Base-by-base conservation (phyloP, 2,329 filamentous ascomycete species). In the Fusarium lateritium region DNA sequence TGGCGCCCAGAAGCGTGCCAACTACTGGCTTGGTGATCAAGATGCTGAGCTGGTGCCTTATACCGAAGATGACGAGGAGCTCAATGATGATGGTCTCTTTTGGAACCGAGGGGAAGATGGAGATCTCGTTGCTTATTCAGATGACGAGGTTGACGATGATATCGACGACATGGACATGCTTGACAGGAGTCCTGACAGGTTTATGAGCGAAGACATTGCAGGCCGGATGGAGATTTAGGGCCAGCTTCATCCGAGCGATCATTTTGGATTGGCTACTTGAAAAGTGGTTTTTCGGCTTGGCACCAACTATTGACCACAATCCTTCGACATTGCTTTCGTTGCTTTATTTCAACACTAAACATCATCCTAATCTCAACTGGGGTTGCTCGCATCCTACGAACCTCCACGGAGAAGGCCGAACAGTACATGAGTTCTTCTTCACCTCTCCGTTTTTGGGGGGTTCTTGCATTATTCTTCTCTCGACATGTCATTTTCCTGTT, bases 21-120 rank as follows among this genome's bases (percentile, higher is more conserved):
- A 87, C 65, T 98, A 93, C 79, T 98, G 94, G 95, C 86, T 98
- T 5, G 94, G 94, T 42, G 90, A 93, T 65, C 85, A 83, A 52
- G 81, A 86, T 53, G 86, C 83, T 7, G 82, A 84, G 72, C 76
- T 84, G 33, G 77, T 87, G 6, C 78, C 79, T 5, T 79, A 78
- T 6, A 82, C 83, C 24, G 79, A 81, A 21, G 79, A 80, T 4
- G 85, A 88, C 17, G 85, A 87, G 43, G 83, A 82, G 46, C 76
- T 80, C 7, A 80, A 83, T 44, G 81, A 84, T 60, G 85, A 88
- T 53, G 83, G 83, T 14, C 77, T 87, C 49, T 79, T 84, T 53
- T 89, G 86, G 84, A 88, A 89, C 59, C 83, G 86, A 4, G 86
- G 87, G 38, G 85, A 86, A 54, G 86, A 89, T 65, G 84, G 86